Conservation (phyloP, 176 grass and related monocot species). For the Triticum urartu region DNA sequence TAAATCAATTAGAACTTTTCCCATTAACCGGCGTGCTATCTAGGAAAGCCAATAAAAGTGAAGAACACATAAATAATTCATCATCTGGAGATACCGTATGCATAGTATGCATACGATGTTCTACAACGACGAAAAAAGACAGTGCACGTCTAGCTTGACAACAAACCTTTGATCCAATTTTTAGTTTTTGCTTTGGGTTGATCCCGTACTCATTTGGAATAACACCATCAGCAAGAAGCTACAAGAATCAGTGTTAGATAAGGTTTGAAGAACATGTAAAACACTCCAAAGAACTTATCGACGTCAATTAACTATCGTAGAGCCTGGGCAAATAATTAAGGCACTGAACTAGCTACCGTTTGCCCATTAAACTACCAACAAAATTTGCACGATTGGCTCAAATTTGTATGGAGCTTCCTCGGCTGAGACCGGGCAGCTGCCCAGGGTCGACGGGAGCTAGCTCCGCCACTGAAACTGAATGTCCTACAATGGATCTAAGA, state of each 20-base stretch:
- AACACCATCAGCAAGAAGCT: conserved; percentile 97
- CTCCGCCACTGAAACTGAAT: not conserved
- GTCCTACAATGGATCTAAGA: not conserved
- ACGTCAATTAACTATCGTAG: not conserved
- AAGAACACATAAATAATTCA: conserved; percentile 7
- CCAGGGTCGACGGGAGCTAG: too few species aligned
- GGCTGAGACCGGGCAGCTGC: not conserved
- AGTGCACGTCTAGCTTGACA: not conserved
- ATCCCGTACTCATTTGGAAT: conserved; percentile 99
- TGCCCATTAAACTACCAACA: too few species aligned
- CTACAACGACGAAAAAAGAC: not conserved
- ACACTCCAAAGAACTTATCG: not conserved
- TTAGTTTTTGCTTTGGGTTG: conserved; percentile 94
- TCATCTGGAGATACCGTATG: not conserved
- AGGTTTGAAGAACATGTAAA: conserved; percentile 10
- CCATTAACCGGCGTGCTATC: conserved; percentile 95
- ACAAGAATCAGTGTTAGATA: conserved; percentile 39
- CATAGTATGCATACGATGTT: conserved; percentile 11
- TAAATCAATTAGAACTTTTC: conserved; percentile 95
- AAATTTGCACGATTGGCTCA: too few species aligned
- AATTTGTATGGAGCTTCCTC: too few species aligned
- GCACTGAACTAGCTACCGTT: too few species aligned
- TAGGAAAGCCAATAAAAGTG: conserved; percentile 27
- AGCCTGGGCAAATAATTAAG: too few species aligned
- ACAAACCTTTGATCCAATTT: conserved; percentile 95